phyloP scores from a whole-genome alignment of 2,329 filamentous ascomycete species.

The Colletotrichum sidae region DNA sequence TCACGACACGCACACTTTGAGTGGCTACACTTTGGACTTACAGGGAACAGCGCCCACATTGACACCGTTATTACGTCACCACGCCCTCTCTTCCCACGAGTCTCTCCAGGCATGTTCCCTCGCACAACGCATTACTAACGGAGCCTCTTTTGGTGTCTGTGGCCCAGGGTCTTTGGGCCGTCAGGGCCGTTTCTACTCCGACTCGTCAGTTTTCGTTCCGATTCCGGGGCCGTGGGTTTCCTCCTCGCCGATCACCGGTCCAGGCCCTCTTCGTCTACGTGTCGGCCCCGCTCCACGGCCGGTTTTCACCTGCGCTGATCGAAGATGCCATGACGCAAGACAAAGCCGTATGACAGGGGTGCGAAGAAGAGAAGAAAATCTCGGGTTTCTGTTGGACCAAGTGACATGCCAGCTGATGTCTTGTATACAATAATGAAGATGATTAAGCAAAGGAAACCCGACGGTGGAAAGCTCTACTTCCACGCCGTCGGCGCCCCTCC shows the following conservation, averaged over 20 bases:
- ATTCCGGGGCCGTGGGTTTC: conserved; percentile 5
- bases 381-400: background rate
- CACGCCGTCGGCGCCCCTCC: too few species aligned
- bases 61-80: conserved; percentile 35
- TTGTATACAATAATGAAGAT: background rate
- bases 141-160: background rate
- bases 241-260: conserved; percentile 13
- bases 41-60: conserved; percentile 19
- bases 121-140: conserved; percentile 1
- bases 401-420: background rate
- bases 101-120: conserved; percentile 27
- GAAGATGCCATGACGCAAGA: background rate
- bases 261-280: background rate
- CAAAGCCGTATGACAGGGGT: too few species aligned
- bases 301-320: conserved; percentile 5
- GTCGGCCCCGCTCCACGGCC: background rate
- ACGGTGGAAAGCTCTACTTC: too few species aligned
- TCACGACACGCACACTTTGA: conserved; percentile 14
- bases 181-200: conserved; percentile 1
- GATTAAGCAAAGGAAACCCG: background rate
- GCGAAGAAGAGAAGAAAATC: background rate
- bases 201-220: conserved; percentile 1
- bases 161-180: background rate
- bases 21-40: conserved; percentile 5
- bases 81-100: background rate